A percentile compares a stretch with the other conserved stretches of the same genome.
phyloP scores from a whole-genome alignment of 169 alveolate species.

The Babesia sp. region DNA sequence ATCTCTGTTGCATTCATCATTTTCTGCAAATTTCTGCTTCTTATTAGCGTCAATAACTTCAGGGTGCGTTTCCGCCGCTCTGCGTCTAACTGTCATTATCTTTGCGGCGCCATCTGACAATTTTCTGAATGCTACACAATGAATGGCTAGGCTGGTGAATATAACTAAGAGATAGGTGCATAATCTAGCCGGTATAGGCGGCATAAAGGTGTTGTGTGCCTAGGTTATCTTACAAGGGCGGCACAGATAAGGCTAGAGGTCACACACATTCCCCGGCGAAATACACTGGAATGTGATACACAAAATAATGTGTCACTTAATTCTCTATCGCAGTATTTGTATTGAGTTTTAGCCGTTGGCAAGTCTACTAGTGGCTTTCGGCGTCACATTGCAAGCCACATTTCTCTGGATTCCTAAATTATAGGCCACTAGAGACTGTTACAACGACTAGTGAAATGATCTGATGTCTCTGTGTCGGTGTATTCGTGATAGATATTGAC shows the following conservation, averaged over 20 bases:
- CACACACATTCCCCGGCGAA: too few species aligned
- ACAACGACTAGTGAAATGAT: too few species aligned
- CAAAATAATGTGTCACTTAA: too few species aligned
- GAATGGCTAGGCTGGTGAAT: neutral
- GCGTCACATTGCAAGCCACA: too few species aligned
- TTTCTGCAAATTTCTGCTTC: neutral
- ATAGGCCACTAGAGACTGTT: too few species aligned
- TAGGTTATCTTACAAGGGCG: too few species aligned
- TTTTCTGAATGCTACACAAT: neutral
- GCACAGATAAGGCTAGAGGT: too few species aligned
- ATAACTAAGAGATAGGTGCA: neutral
- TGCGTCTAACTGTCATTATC: neutral
- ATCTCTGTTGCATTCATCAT: neutral
- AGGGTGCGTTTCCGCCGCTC: neutral
- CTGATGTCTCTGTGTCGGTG: neutral
- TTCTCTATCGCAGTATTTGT: too few species aligned
- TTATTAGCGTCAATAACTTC: neutral
- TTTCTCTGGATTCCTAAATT: too few species aligned
- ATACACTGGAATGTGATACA: too few species aligned
- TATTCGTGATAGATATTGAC: neutral
- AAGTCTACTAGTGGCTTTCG: too few species aligned
- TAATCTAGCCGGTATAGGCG: neutral
- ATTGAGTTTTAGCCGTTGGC: too few species aligned
- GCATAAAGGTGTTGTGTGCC: constrained; percentile 27
- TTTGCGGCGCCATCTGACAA: neutral